phyloP scores from a whole-genome alignment of 129 eudicot species.

The Silybum marianum region DNA sequence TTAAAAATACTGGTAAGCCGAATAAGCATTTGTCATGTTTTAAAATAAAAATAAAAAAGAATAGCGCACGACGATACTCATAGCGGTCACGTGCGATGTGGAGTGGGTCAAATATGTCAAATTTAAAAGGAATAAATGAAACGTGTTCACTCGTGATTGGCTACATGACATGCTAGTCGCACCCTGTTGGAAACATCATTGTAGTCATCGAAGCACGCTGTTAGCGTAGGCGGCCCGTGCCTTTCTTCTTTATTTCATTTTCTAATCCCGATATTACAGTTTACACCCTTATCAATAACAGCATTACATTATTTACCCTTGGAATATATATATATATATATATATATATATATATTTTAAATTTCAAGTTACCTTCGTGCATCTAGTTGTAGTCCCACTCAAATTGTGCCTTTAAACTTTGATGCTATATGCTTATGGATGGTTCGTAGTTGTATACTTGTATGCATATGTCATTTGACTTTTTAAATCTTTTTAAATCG shows the following conservation, averaged over 20 bases:
- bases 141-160: constrained; percentile 18
- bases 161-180: constrained; percentile 15
- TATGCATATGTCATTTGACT: neutral
- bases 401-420: neutral
- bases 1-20: neutral
- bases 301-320: neutral
- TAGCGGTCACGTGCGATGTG: constrained; percentile 15
- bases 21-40: too few species aligned
- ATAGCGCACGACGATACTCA: too few species aligned
- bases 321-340: neutral
- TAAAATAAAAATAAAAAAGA: too few species aligned
- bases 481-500: neutral
- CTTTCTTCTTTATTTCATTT: constrained; percentile 14
- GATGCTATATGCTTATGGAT: constrained; percentile 6
- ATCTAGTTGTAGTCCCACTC: neutral
- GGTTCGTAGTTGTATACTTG: neutral
- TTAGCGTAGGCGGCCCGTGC: constrained; percentile 26
- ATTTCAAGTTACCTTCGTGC: neutral
- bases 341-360: neutral
- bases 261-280: neutral
- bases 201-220: constrained; percentile 25
- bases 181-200: constrained; percentile 24
- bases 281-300: constrained; percentile 1
- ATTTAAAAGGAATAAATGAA: neutral
- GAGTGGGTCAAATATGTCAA: constrained; percentile 15